Evolutionary conservation across 495 filamentous ascomycete species (phyloP).

Genomic region (Monascus purpureus): DNA sequence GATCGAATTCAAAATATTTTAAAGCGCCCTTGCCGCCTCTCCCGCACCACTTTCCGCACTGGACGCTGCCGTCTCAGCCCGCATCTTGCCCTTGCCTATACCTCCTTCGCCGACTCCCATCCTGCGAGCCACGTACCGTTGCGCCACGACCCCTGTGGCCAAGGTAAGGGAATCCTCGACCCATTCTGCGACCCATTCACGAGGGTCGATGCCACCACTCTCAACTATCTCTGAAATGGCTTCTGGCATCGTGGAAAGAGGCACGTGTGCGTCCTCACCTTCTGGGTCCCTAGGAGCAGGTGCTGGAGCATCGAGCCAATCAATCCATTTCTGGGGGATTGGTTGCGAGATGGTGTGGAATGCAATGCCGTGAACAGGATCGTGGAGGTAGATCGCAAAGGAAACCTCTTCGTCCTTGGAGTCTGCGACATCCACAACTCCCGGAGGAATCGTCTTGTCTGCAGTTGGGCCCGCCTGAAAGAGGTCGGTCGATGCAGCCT

Average conservation of each 20-base stretch:
- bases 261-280: constrained; percentile 17
- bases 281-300: constrained; percentile 31
- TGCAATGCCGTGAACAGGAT: constrained; percentile 82
- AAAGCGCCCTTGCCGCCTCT: constrained; percentile 64
- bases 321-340: constrained; percentile 75
- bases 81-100: constrained; percentile 55
- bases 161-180: constrained; percentile 78
- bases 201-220: constrained; percentile 77
- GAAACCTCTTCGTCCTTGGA: constrained; percentile 45
- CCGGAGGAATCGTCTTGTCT: constrained; percentile 40
- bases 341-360: constrained; percentile 74
- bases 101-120: constrained; percentile 91
- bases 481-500: constrained; percentile 45
- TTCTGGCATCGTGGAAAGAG: constrained; percentile 46
- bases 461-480: constrained; percentile 46
- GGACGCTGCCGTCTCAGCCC: constrained; percentile 51
- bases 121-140: constrained; percentile 83
- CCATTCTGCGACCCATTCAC: constrained; percentile 97
- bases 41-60: constrained; percentile 60
- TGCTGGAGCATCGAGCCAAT: constrained; percentile 75
- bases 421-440: constrained; percentile 34
- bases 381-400: constrained; percentile 86
- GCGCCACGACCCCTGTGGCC: constrained; percentile 75
- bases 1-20: not conserved
- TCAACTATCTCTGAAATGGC: constrained; percentile 83